Conservation (phyloP, 164 flowering plant genomes). For the Malania oleifera region DNA sequence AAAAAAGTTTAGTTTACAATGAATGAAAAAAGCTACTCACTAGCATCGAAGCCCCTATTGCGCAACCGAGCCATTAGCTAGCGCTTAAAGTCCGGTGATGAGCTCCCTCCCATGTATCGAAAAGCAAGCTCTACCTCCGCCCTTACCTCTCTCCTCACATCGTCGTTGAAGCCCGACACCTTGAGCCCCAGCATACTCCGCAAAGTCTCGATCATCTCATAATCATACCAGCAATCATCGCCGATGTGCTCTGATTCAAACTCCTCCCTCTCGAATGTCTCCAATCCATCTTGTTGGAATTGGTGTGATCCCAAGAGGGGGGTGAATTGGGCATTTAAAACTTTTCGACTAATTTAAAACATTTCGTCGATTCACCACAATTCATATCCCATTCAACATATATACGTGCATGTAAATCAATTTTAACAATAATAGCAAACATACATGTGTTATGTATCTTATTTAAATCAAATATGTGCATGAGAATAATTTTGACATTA, state of each 20-base stretch:
- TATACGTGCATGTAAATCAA: no score
- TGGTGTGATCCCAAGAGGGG: no score
- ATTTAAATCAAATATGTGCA: no score
- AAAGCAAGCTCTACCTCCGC: conserved; percentile 31
- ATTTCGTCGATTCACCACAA: no score
- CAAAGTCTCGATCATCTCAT: conserved; percentile 29
- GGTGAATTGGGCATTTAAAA: no score
- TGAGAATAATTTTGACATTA: no score
- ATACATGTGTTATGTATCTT: no score
- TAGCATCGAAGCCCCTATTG: conserved; percentile 57
- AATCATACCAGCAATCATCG: conserved; percentile 11
- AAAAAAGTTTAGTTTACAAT: no score
- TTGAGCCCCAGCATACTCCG: conserved; percentile 21
- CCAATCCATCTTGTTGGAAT: no score
- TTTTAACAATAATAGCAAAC: no score
- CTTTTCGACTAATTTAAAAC: no score
- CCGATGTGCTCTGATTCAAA: conserved; percentile 12
- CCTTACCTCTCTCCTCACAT: conserved; percentile 24
- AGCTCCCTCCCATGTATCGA: conserved; percentile 7
- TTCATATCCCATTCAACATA: no score
- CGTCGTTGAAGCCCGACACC: neutral
- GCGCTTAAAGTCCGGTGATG: conserved; percentile 37
- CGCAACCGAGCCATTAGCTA: conserved; percentile 48
- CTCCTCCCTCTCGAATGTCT: conserved; percentile 5
- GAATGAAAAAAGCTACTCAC: conserved; percentile 28